Percentiles rank a stretch among this genome's conserved stretches.
These are phyloP conservation scores for Geoglossum glabrum DNA, from an alignment of 495 filamentous ascomycete species.

Conservation along the genomic window DNA sequence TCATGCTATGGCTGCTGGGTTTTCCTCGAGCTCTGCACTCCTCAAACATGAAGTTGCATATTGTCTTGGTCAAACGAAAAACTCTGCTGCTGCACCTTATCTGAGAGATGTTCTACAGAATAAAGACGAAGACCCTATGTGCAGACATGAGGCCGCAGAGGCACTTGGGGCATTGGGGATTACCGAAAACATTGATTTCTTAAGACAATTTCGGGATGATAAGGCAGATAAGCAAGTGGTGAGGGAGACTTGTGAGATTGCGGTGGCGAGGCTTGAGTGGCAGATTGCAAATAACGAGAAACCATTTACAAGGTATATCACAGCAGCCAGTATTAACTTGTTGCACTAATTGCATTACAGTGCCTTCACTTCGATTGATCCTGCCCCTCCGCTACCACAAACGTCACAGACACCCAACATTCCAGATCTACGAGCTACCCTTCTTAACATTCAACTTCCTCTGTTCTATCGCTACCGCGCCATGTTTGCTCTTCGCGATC, in stretches of 20 bases:
- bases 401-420: conserved; percentile 37
- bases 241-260: conserved; percentile 92
- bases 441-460: conserved; percentile 59
- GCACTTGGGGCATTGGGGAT: conserved; percentile 80
- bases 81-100: conserved; percentile 49
- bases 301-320: conserved; percentile 52
- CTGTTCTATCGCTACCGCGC: conserved; percentile 89
- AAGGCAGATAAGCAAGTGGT: conserved; percentile 53
- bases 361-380: conserved; percentile 88
- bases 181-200: conserved; percentile 42
- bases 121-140: conserved; percentile 72
- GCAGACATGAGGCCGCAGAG: conserved; percentile 90
- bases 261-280: conserved; percentile 86
- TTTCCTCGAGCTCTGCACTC: conserved; percentile 63
- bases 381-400: conserved; percentile 69
- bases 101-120: conserved; percentile 64
- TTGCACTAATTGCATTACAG: conserved; percentile 22
- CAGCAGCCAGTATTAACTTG: background rate
- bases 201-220: conserved; percentile 52
- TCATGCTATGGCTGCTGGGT: conserved; percentile 78
- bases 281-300: conserved; percentile 53
- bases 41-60: conserved; percentile 95
- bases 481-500: conserved; percentile 91
- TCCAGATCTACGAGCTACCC: conserved; percentile 46
- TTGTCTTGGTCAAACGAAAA: conserved; percentile 79